Evolutionary conservation across 2,329 filamentous ascomycete genomes (phyloP), one percentile per base, ranked within the genome.

Genomic region (Diplodia scrobiculata): DNA sequence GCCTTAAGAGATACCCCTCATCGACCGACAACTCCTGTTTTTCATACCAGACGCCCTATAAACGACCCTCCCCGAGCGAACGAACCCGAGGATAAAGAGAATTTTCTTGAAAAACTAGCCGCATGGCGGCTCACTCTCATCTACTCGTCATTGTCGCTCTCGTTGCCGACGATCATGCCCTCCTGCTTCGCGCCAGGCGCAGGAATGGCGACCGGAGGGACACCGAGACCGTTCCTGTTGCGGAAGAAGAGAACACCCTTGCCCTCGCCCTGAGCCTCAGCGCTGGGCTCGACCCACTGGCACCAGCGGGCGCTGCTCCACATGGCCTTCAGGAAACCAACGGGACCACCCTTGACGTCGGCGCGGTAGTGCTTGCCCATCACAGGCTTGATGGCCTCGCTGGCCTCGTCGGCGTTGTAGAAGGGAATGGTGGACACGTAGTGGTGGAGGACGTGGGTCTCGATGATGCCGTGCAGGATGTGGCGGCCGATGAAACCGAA

Each of bases 371-470:
- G 95, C 74, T 85, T 84, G 78, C 95, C 95, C 94, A 99, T 97
- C 78, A 99, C 84, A 68, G 87, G 87, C 85, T 93, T 92, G 85
- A 98, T 96, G 74, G 93, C 93, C 73, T 97, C 93, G 73, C 88
- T 90, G 67, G 94, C 93, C 82, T 97, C 93, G 72, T 97, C 92
- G 75, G 93, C 94, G 79, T 97, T 86, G 83, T 98, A 98, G 83
- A 97, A 97, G 69, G 94, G 94, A 71, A 98, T 98, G 75, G 88
- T 91, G 81, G 90, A 94, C 78, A 98, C 87, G 80, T 97, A 98
- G 86, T 98, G 94, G 84, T 98, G 94, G 68, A 97, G 90, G 68
- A 98, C 94, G 81, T 98, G 94, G 58, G 94, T 97, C 84, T 97
- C 94, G 78, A 97, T 89, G 79, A 98, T 97, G 74, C 93, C 94